A percentile compares a stretch with the other conserved stretches of the same genome.
Conservation (phyloP, 257 asterid genomes). For the Phtheirospermum japonicum region DNA sequence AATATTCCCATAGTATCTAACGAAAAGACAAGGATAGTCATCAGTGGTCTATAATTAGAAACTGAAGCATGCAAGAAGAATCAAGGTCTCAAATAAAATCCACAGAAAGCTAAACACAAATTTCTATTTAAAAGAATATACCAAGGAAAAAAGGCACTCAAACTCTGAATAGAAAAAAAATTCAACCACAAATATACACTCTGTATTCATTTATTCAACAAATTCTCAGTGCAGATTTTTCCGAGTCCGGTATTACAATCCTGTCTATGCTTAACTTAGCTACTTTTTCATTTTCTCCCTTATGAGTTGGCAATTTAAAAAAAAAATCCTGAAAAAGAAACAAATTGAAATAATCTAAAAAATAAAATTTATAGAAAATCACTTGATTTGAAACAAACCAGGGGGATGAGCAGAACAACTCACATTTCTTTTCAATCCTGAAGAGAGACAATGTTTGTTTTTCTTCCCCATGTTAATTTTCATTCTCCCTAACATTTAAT, state of each 20-base stretch:
- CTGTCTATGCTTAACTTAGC: background rate
- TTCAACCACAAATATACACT: background rate
- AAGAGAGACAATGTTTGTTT: background rate
- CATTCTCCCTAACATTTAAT: background rate
- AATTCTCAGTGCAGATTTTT: background rate
- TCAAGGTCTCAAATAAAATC: constrained; percentile 3
- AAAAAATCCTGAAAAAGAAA: too few relatives aligned
- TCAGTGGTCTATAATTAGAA: background rate
- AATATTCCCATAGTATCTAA: constrained; percentile 83
- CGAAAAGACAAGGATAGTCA: constrained; percentile 19
- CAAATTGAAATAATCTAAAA: background rate
- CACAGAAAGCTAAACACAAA: background rate
- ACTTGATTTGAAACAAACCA: background rate
- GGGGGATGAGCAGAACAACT: background rate
- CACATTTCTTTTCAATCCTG: constrained; percentile 4
- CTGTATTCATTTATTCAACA: background rate
- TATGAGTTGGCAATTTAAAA: background rate
- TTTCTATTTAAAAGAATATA: background rate
- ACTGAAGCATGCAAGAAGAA: constrained; percentile 13
- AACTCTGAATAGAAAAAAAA: background rate
- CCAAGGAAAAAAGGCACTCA: background rate
- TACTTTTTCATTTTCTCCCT: background rate
- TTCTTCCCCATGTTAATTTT: background rate
- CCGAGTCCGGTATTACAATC: background rate
- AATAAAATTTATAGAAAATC: background rate